Base-by-base conservation (phyloP, 208 protist species). In the Trypanosomatidae sp. region DNA sequence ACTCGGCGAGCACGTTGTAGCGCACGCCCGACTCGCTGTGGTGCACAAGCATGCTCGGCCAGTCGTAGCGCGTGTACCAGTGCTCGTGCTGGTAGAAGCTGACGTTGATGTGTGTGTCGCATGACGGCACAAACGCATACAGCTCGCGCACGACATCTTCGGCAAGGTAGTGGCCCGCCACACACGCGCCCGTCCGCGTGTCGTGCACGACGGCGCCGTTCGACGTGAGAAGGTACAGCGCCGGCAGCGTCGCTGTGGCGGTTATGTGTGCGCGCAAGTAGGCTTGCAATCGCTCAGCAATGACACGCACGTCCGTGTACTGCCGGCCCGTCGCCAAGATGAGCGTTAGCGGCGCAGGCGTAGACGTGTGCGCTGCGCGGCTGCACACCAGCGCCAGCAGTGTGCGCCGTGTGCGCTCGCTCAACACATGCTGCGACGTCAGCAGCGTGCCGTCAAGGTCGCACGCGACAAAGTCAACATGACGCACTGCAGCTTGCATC, bases 271-370 rank as follows among this genome's bases (percentile, higher is more conserved):
- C 48, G 42, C 57, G 45, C 22, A 71, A 56, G 43, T 52, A 77
- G 15, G 56, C 47, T 33, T 71, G 62, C 30, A 82, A 50, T 1
- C 53, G 16, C 6, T 53, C 48, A 38, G 68, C 69, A 21, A 80
- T 66, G 26, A 44, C 45, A 16, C 56, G 30, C 32, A 89, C 71
- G 19, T 71, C 65, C 0, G 56, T 62, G 48, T 69, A 69, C n/a
- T 61, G 64, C 19, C 74, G 73, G 2, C 71, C 79, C 4, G 79
- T 84, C 15, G 71, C 79, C 33, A 89, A 74, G 46, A 89, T 64
- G 11, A 85, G 53, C 43, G 67, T 38, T n/a, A n/a, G n/a, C n/a
- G n/a, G n/a, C n/a, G n/a, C n/a, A n/a, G n/a, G n/a, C n/a, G n/a
- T n/a, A n/a, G n/a, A n/a, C n/a, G n/a, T n/a, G n/a, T n/a, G 30